Evolutionary conservation across 805 yeast species (phyloP).

Genomic region (Candida vartiovaarae): DNA sequence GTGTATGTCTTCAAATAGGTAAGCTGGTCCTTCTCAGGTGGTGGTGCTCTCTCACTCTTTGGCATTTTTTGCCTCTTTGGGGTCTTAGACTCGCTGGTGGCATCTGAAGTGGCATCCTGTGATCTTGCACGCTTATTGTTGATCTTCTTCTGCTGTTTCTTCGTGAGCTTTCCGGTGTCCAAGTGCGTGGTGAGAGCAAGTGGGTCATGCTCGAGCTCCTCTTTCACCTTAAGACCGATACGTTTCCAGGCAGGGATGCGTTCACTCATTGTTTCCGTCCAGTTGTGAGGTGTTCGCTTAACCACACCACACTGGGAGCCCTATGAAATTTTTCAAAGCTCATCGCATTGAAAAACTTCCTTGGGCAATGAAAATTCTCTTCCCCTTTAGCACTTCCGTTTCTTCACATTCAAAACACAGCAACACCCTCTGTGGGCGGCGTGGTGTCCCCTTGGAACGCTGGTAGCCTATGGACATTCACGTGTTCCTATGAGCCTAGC

Average conservation of each 20-base stretch:
- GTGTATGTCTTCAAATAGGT: constrained; percentile 53
- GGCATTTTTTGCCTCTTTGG: constrained; percentile 68
- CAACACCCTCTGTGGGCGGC: constrained; percentile 5
- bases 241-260: constrained; percentile 79
- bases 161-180: constrained; percentile 34
- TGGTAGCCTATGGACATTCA: too few relatives aligned
- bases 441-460: background rate
- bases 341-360: background rate
- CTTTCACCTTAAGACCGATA: constrained; percentile 59
- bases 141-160: constrained; percentile 36
- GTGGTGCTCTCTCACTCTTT: constrained; percentile 57
- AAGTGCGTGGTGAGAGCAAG: constrained; percentile 37
- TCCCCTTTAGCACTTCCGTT: background rate
- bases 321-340: background rate
- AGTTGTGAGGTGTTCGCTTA: too few relatives aligned
- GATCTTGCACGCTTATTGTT: constrained; percentile 20
- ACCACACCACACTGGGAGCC: background rate
- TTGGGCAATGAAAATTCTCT: background rate
- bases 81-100: constrained; percentile 37
- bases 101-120: constrained; percentile 7
- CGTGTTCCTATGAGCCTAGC: background rate
- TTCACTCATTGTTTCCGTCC: constrained; percentile 13
- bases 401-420: constrained; percentile 21
- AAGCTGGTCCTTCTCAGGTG: constrained; percentile 73
- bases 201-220: constrained; percentile 38